Conservation (phyloP, 768 basidiomycete genomes). For the Lactifluus echinatus region DNA sequence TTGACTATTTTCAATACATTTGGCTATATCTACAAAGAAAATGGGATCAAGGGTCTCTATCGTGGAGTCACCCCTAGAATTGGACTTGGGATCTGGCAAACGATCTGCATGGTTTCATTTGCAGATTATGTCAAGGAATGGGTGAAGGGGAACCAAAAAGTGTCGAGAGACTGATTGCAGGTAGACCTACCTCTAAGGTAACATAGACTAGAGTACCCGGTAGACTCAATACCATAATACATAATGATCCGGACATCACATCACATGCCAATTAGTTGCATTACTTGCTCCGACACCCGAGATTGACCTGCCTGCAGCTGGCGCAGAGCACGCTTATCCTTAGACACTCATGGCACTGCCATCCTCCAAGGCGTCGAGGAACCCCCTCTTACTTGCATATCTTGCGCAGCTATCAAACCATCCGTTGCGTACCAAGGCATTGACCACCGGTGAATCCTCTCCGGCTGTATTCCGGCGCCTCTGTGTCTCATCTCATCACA, state of each 20-base stretch:
- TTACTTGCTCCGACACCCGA: too few species aligned
- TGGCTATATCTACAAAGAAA: slow-evolving; percentile 91
- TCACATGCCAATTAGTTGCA: too few species aligned
- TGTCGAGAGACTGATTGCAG: not conserved
- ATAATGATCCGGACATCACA: not conserved
- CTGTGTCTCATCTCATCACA: not conserved
- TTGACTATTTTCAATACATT: slow-evolving; percentile 88
- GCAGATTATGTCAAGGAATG: slow-evolving; percentile 93
- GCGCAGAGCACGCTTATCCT: not conserved
- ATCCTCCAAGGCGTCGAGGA: slow-evolving; percentile 22
- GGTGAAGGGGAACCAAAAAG: slow-evolving; percentile 36
- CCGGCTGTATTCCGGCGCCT: not conserved
- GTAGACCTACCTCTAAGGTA: too few species aligned
- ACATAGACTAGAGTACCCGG: slow-evolving; percentile 8
- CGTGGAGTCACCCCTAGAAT: slow-evolving; percentile 96
- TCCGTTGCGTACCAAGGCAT: slow-evolving; percentile 73
- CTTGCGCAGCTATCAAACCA: slow-evolving; percentile 55
- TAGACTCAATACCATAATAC: slow-evolving; percentile 9
- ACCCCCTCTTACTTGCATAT: slow-evolving; percentile 59
- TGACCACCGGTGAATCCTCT: slow-evolving; percentile 51
- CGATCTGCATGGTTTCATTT: slow-evolving; percentile 97
- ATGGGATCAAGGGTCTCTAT: slow-evolving; percentile 94
- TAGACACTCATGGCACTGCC: slow-evolving; percentile 18
- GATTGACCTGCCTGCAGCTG: too few species aligned
- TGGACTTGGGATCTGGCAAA: slow-evolving; percentile 94